Percentiles rank a stretch among this genome's conserved stretches.
These are phyloP conservation scores for Saxophila tyrrhenica DNA, from an alignment of 495 filamentous ascomycete species.

Conservation along the genomic window DNA sequence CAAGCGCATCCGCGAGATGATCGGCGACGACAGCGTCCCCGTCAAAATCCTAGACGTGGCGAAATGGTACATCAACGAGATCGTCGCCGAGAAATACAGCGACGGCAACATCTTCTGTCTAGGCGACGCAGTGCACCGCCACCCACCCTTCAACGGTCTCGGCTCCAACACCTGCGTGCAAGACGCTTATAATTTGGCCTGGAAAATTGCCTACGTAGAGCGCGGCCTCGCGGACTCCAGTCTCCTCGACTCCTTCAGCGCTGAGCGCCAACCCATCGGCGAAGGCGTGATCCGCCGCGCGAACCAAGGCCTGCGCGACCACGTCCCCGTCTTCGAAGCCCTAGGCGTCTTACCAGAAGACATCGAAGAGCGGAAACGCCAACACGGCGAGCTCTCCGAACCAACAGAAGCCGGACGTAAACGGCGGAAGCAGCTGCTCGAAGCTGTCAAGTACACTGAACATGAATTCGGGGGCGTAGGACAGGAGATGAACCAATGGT, in stretches of 20 bases:
- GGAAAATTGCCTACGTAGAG: conserved; percentile 43
- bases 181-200: conserved; percentile 46
- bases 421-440: conserved; percentile 28
- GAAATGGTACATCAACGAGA: conserved; percentile 44
- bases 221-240: conserved; percentile 29
- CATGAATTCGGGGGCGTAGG: conserved; percentile 42
- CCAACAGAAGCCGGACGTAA: conserved; percentile 27
- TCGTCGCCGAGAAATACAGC: conserved; percentile 33
- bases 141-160: conserved; percentile 41
- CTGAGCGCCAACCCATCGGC: conserved; percentile 42
- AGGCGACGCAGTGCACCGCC: conserved; percentile 43
- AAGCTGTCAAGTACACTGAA: conserved; percentile 31
- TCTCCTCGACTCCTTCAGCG: conserved; percentile 39
- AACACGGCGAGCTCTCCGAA: conserved; percentile 27
- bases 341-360: conserved; percentile 32
- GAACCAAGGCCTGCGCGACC: conserved; percentile 38
- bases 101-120: conserved; percentile 35
- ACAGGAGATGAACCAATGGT: conserved; percentile 42
- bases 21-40: conserved; percentile 40
- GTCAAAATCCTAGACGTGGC: conserved; percentile 36
- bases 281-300: conserved; percentile 36
- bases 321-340: conserved; percentile 34
- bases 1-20: conserved; percentile 33
- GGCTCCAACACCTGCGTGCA: conserved; percentile 45
- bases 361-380: conserved; percentile 24